Conservation (phyloP, 2,329 filamentous ascomycete genomes). For the Leptosphaerulina australis region DNA sequence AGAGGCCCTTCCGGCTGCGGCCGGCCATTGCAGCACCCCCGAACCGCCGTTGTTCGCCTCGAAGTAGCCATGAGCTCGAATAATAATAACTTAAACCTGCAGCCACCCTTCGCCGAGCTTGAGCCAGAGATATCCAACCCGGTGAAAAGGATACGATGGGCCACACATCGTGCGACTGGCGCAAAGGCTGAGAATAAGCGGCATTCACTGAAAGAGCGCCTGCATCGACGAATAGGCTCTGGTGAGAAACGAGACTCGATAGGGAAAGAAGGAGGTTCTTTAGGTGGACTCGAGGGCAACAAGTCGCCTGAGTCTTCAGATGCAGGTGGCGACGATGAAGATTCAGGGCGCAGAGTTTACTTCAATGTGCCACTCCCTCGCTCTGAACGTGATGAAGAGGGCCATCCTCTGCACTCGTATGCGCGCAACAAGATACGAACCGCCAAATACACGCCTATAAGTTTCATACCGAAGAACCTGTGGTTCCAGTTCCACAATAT, state of each 20-base stretch:
- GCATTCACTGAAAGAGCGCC: constrained; percentile 77
- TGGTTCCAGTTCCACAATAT: constrained; percentile 99
- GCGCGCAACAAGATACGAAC: constrained; percentile 96
- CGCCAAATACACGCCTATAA: constrained; percentile 94
- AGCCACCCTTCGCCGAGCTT: constrained; percentile 31
- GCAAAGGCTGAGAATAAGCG: constrained; percentile 80
- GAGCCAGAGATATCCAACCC: constrained; percentile 63
- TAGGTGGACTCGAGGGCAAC: constrained; percentile 47
- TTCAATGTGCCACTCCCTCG: constrained; percentile 84
- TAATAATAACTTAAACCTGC: constrained; percentile 22
- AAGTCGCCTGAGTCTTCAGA: constrained; percentile 51
- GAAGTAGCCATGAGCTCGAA: constrained; percentile 16
- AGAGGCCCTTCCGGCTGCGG: constrained; percentile 48
- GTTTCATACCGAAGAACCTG: constrained; percentile 94
- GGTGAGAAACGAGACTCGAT: constrained; percentile 66
- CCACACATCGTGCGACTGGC: constrained; percentile 84
- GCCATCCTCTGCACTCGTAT: constrained; percentile 71
- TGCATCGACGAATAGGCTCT: constrained; percentile 65
- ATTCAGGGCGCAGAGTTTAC: constrained; percentile 66
- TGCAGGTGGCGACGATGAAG: constrained; percentile 48
- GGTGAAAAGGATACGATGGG: constrained; percentile 89
- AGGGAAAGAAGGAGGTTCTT: constrained; percentile 43
- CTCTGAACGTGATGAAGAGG: constrained; percentile 79
- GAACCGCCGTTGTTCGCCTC: constrained; percentile 23
- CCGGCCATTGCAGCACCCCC: constrained; percentile 38